phyloP scores from a whole-genome alignment of 2,329 filamentous ascomycete genomes.

The Hawksworthiomyces lignivorus region DNA sequence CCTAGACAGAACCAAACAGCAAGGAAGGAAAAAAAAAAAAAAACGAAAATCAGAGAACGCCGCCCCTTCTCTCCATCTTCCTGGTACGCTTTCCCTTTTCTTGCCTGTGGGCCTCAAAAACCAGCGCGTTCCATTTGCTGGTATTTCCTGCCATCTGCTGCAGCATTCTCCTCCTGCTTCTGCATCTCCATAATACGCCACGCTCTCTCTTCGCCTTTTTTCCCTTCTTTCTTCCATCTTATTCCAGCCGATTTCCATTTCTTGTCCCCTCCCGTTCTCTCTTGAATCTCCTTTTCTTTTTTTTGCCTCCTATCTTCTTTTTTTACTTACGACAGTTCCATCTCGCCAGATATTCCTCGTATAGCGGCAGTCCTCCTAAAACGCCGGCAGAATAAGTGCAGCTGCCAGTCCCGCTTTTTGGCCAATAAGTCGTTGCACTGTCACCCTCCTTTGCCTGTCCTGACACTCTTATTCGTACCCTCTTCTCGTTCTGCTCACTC shows the following conservation, averaged over 20 bases:
- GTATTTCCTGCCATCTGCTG: not conserved
- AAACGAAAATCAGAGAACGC: no score
- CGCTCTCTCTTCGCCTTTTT: no score
- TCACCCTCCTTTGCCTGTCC: no score
- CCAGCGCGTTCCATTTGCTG: not conserved
- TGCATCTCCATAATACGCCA: no score
- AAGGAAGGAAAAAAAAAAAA: no score
- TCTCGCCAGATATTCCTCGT: constrained; percentile 6
- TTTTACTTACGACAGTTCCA: not conserved
- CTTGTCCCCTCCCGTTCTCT: no score
- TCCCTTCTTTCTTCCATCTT: no score
- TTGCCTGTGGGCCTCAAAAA: constrained; percentile 1
- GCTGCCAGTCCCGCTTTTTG: constrained; percentile 3
- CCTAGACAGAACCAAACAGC: constrained; percentile 1
- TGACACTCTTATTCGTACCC: no score
- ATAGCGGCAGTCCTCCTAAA: constrained; percentile 7
- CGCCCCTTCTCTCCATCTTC: constrained; percentile 1
- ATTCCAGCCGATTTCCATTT: no score
- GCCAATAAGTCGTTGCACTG: no score
- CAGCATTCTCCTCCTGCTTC: not conserved
- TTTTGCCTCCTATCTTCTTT: not conserved
- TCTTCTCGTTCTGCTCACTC: constrained; percentile 1
- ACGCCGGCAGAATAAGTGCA: constrained; percentile 10
- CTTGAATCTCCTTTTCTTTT: not conserved
- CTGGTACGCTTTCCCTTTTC: constrained; percentile 1